Evolutionary conservation across 1,139 yeast genomes (phyloP).

Genomic region (Pneumocystis jirovecii): DNA sequence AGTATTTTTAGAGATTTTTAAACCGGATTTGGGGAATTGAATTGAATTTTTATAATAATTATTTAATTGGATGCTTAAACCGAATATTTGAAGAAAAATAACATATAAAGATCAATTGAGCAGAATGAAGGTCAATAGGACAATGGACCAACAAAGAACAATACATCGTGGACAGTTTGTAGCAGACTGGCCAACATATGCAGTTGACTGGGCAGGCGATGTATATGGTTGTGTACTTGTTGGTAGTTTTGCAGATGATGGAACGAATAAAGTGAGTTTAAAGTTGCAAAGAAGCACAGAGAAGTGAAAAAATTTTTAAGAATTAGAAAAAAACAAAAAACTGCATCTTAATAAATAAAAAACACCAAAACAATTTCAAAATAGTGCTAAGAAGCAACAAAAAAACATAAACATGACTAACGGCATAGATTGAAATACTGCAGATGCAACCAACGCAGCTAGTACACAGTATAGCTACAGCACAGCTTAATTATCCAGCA

Average conservation of each 20-base stretch:
- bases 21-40: too few relatives aligned
- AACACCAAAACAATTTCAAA: too few relatives aligned
- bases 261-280: not conserved
- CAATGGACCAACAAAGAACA: not conserved
- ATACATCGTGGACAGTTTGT: not conserved
- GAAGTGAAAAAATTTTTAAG: not conserved
- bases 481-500: not conserved
- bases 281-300: not conserved
- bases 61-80: too few relatives aligned
- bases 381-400: too few relatives aligned
- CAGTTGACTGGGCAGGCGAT: not conserved
- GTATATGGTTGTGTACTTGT: not conserved
- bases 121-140: not conserved
- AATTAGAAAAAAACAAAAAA: too few relatives aligned
- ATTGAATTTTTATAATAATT: too few relatives aligned
- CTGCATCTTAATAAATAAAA: too few relatives aligned
- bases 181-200: not conserved
- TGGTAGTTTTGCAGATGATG: not conserved
- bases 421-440: not conserved
- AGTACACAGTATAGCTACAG: not conserved
- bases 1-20: too few relatives aligned
- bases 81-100: too few relatives aligned
- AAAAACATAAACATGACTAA: not conserved
- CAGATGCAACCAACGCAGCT: not conserved
- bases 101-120: not conserved